phyloP scores from a whole-genome alignment of 345 rosid genomes.

The Erodium maritimum region DNA sequence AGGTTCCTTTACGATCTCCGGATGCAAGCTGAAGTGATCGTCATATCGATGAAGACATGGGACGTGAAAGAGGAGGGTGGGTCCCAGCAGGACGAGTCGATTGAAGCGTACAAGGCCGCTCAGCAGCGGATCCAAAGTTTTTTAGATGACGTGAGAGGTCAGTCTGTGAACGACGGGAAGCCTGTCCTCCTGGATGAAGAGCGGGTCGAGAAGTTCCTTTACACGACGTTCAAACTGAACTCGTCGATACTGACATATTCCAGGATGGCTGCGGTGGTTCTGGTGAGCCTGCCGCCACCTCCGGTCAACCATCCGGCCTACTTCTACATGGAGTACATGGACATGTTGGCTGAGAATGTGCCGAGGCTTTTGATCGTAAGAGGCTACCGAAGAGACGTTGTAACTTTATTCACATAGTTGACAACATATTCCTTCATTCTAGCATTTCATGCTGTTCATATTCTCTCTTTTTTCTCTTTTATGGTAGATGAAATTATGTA shows the following conservation, averaged over 20 bases:
- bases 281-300: slow-evolving; percentile 73
- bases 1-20: slow-evolving; percentile 93
- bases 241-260: slow-evolving; percentile 66
- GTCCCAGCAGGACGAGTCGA: slow-evolving; percentile 58
- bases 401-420: slow-evolving; percentile 80
- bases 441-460: slow-evolving; percentile 15
- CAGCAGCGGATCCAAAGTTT: slow-evolving; percentile 55
- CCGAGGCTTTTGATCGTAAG: slow-evolving; percentile 91
- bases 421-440: neutral
- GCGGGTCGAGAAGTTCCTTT: slow-evolving; percentile 71
- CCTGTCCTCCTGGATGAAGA: slow-evolving; percentile 66
- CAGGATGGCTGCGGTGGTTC: slow-evolving; percentile 89
- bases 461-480: neutral
- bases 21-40: slow-evolving; percentile 98
- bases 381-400: slow-evolving; percentile 97
- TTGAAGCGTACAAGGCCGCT: slow-evolving; percentile 67
- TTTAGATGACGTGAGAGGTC: slow-evolving; percentile 54
- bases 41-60: slow-evolving; percentile 90
- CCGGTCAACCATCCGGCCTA: slow-evolving; percentile 74
- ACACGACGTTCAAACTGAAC: slow-evolving; percentile 73
- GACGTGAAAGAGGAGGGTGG: slow-evolving; percentile 52
- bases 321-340: slow-evolving; percentile 99
- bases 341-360: slow-evolving; percentile 86
- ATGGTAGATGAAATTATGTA: neutral
- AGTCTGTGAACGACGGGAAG: slow-evolving; percentile 39